Evolutionary conservation across 371 early-diverging fungal genomes (phyloP), one percentile per base, ranked within the genome.

Genomic region (Blastocladiella emersonii): DNA sequence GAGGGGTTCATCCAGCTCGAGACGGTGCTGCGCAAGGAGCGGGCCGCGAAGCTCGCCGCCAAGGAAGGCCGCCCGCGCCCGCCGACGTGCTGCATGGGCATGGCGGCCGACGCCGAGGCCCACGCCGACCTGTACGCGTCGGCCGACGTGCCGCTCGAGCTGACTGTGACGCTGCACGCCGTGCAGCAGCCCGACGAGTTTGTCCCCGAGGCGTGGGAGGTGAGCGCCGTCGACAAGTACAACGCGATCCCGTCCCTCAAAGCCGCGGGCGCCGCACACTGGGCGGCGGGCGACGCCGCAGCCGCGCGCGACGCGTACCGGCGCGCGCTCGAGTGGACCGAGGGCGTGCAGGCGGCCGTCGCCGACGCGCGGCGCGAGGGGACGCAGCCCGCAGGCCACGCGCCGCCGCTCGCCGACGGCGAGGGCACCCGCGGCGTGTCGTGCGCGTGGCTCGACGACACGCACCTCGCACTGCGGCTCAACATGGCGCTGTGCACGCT

Each of bases 61-160:
- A n/a, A n/a, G n/a, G n/a, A n/a, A n/a, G n/a, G n/a, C 41, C 53
- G 15, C 30, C 53, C 3, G 10, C 30, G 30, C 30, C 53, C 17
- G 27, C 53, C 12, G 25, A 51, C 27, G 13, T 51, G 53, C 53
- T 51, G 53, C 32, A 51, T 51, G 53, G 53, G 53, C 19, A 8
- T 51, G 15, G 53, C 53, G 30, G 27, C 30, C 17, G 53, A 51
- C 32, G 27, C 53, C 6, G 53, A 51, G 0, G 13, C 8, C 30
- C 62, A 62, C 59, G 56, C 62, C n/a, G 62, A 62, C 41, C 59
- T 62, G 62, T 62, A 44, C 30, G 8, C 45, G 43, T 27, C 62
- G 17, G 32, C n/a, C 30, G 43, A 61, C 34, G 8, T 17, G 45
- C 62, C 62, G 13, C 41, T 62, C 13, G 62, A 62, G 62, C 34